Percentiles rank a stretch among this genome's conserved stretches.
Evolutionary conservation across 257 asterid genomes (phyloP).

Genomic region (Nicotiana benthamiana): DNA sequence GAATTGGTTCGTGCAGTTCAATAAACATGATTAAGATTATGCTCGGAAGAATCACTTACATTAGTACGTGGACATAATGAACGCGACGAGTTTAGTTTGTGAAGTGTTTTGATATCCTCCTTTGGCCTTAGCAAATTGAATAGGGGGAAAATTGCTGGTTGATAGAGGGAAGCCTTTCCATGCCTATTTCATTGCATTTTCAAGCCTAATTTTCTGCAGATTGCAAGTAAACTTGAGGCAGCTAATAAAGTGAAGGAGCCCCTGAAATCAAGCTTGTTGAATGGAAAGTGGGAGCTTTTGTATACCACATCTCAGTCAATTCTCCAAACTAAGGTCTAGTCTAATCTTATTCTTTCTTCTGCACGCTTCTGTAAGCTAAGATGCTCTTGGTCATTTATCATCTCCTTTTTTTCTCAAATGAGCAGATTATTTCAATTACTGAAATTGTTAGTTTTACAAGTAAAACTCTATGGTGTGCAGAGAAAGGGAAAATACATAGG

Average conservation of each 20-base stretch:
- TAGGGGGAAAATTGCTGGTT: background rate
- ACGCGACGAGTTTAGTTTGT: background rate
- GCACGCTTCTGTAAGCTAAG: background rate
- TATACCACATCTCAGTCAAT: conserved; percentile 53
- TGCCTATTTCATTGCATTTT: background rate
- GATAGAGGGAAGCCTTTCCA: background rate
- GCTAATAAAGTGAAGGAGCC: conserved; percentile 49
- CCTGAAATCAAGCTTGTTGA: conserved; percentile 41
- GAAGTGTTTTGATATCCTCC: background rate
- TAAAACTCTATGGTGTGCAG: background rate
- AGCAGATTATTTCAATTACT: background rate
- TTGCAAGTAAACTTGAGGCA: conserved; percentile 52
- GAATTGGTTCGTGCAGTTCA: background rate
- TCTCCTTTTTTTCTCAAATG: background rate
- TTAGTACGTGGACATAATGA: background rate
- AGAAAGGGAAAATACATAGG: background rate
- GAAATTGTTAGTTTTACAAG: background rate
- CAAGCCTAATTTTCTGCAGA: conserved; percentile 25
- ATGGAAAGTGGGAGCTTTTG: conserved; percentile 72
- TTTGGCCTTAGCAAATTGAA: background rate
- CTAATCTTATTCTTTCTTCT: background rate
- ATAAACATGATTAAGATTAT: background rate
- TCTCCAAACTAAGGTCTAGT: conserved; percentile 35
- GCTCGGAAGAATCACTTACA: background rate
- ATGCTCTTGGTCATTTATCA: background rate